phyloP scores from a whole-genome alignment of 2,329 filamentous ascomycete genomes.

The Stachybotrys echinatus region DNA sequence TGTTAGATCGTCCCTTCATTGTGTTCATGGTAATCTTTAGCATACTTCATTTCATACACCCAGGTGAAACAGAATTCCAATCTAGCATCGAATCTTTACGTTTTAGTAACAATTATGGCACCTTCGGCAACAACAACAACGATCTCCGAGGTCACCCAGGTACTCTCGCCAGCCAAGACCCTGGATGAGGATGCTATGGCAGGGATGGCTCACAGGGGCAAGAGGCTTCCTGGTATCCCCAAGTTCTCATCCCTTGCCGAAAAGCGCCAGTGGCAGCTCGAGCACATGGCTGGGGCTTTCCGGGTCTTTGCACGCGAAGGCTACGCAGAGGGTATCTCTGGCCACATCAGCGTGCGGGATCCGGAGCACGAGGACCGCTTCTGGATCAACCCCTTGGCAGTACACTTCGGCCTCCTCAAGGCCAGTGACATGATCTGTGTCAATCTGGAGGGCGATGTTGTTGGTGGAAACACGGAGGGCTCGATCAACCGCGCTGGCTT shows the following conservation, averaged over 20 bases:
- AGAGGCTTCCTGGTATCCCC: constrained; percentile 3
- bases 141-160: not conserved
- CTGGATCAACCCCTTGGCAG: constrained; percentile 50
- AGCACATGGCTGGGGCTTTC: not conserved
- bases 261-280: constrained; percentile 4
- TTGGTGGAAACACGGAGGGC: constrained; percentile 46
- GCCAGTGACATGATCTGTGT: constrained; percentile 62
- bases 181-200: constrained; percentile 3
- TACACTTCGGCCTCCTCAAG: constrained; percentile 58
- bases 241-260: not conserved
- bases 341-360: constrained; percentile 35
- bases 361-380: constrained; percentile 19
- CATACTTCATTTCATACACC: no score
- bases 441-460: constrained; percentile 47
- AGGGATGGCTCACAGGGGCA: constrained; percentile 5
- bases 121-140: not conserved
- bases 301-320: constrained; percentile 27
- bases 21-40: no score
- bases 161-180: not conserved
- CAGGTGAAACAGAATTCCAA: no score
- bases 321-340: constrained; percentile 36
- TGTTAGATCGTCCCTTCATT: no score
- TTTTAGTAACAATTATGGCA: not conserved
- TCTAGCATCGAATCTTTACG: no score
- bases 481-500: constrained; percentile 55